Base-by-base conservation (phyloP, 2,329 filamentous ascomycete genomes). In the Cytospora leucostoma region DNA sequence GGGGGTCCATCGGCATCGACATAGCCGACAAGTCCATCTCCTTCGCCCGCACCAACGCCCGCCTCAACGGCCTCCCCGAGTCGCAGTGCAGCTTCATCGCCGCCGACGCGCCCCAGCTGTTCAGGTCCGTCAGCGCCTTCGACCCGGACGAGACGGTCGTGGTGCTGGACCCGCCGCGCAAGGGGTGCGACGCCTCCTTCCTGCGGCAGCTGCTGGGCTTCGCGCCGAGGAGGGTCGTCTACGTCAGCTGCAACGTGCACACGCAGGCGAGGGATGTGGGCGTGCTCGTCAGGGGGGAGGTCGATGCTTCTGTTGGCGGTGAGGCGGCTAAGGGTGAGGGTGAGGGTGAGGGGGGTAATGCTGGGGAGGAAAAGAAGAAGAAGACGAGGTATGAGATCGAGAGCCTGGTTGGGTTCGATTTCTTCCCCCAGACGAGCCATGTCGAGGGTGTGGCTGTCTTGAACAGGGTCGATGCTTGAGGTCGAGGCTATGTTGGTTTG, bases 241-340 rank as follows among this genome's bases (percentile, higher is more conserved):
- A 99, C 74, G 94, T 99, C 49, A 96, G 91, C 73, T 99, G 95
- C 71, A 99, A 99, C 72, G 95, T 99, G 68, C 95, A 99, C 74
- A 98, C 94, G 10, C 95, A 98, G 82, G 95, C 95, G 15, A 81
- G 95, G 59, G 95, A 99, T 76, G 88, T 99, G 0, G 95, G 93
- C 0, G 86, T 94, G 66, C 77, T 99, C 71, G 92, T 98, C 1
- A 83, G 89, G 40, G 93, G 93, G 0, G 77, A 85, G 71, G 74
- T 75, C 54, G 70, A 70, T 3, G 70, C 73, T 65, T 50, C 56
- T 17, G 47, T 50, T 37, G 61, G 40, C 32, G 59, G 47, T 6
- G 51, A 8, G 12, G 38, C 7, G n/a, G 51, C 10, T 15, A 75
- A 77, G 56, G 76, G 13, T 5, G 44, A 74, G 11, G 70, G 73